Evolutionary conservation across 805 yeast genomes (phyloP).

Genomic region (Ogataea zsoltii): DNA sequence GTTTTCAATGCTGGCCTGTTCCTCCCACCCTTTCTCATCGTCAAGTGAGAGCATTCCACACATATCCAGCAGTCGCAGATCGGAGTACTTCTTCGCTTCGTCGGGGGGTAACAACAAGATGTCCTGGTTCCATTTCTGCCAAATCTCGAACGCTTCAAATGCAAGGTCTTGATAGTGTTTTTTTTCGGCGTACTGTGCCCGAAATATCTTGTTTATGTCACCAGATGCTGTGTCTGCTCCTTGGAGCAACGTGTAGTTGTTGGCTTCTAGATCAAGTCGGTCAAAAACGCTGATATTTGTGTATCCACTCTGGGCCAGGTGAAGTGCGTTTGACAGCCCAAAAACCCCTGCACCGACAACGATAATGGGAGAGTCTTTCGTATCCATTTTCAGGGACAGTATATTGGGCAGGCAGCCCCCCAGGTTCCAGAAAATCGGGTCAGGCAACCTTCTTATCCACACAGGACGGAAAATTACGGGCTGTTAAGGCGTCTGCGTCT

Average conservation of each 20-base stretch:
- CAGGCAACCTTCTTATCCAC: no score
- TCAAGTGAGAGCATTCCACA: constrained; percentile 34
- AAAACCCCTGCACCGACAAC: constrained; percentile 58
- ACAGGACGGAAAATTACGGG: no score
- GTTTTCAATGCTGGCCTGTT: constrained; percentile 23
- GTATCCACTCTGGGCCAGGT: constrained; percentile 40
- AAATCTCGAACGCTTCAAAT: constrained; percentile 27
- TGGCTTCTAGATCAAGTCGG: constrained; percentile 32
- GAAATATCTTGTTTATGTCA: constrained; percentile 41
- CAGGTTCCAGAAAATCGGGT: no score
- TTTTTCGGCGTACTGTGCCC: constrained; percentile 40
- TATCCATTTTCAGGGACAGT: no score
- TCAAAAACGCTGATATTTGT: constrained; percentile 40
- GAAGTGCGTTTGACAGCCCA: constrained; percentile 52
- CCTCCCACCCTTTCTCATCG: constrained; percentile 30
- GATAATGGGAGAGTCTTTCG: constrained; percentile 31
- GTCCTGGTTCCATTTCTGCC: constrained; percentile 30
- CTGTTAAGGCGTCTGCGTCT: no score
- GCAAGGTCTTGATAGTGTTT: constrained; percentile 36
- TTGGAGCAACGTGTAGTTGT: constrained; percentile 33
- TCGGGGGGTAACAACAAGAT: constrained; percentile 24
- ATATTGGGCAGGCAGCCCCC: no score
- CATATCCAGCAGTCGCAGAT: constrained; percentile 26
- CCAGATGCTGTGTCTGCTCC: constrained; percentile 44
- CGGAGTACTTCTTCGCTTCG: constrained; percentile 26